Evolutionary conservation across 2,329 filamentous ascomycete species (phyloP), one percentile per base, ranked within the genome.

Genomic region (Akanthomyces dipterigenus): DNA sequence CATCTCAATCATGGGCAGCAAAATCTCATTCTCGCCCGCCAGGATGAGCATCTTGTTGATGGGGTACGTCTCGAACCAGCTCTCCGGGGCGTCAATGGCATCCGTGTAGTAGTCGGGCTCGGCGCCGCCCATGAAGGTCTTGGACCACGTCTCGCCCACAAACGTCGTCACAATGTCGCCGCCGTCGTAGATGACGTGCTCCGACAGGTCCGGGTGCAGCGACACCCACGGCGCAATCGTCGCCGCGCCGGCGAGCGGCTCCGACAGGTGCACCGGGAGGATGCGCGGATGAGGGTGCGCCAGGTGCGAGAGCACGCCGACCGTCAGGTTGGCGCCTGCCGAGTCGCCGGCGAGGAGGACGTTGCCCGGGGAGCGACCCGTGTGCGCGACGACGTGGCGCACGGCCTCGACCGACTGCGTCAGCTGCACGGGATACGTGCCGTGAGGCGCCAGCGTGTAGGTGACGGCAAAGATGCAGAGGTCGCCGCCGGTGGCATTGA

Each of bases 341-440:
- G 67, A 68, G 50, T 68, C 67, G 40, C 67, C 67, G 48, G 65
- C 66, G 12, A 67, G 55, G 8, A 67, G 50, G 2, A 67, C 62
- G 24, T 62, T 61, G 7, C 53, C 49, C 5, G 66, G 65, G 14
- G 49, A 50, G 2, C 60, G 64, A 18, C 55, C 42, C 2, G 63
- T 63, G 8, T 62, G 34, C 24, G 54, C 57, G 26, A 68, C 26
- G 2, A 68, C 55, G 46, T 67, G 63, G 28, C 65, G 63, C 36
- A 68, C 58, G 4, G 62, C 66, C 7, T 62, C 56, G 26, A 68
- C 65, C 8, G 63, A 63, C 51, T 68, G 67, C 8, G 38, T 63
- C 18, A 67, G 65, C 36, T 68, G 67, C 4, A 65, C 65, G 11
- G 67, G 67, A 16, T 68, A 67, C 5, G 42, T 40, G 9, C 65